Evolutionary conservation across 371 early-diverging fungal species (phyloP).

Genomic region (Caulochytrium protostelioides): DNA sequence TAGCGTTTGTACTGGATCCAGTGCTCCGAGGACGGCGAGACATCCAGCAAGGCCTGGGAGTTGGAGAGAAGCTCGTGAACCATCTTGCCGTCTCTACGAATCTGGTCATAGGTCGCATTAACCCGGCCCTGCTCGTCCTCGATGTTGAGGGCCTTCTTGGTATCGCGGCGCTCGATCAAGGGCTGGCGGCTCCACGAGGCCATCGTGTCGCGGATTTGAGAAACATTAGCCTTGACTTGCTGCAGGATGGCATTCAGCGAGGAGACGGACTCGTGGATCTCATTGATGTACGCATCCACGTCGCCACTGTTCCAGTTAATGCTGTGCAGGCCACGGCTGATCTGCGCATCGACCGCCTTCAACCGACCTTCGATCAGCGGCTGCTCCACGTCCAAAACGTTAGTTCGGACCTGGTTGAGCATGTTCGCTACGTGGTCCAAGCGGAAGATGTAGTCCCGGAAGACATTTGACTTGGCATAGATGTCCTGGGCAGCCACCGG

Average conservation of each 20-base stretch:
- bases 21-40: conserved; percentile 6
- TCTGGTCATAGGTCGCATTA: conserved; percentile 20
- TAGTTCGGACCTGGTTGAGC: conserved; percentile 27
- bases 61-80: conserved; percentile 21
- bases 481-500: conserved; percentile 24
- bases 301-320: conserved; percentile 22
- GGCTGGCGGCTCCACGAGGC: conserved; percentile 27
- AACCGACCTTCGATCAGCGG: conserved; percentile 27
- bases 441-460: conserved; percentile 27
- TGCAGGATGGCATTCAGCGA: conserved; percentile 22
- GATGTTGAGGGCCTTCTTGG: conserved; percentile 29
- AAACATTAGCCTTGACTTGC: conserved; percentile 25
- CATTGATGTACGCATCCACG: conserved; percentile 21
- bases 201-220: conserved; percentile 31
- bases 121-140: conserved; percentile 32
- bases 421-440: conserved; percentile 24
- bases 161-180: conserved; percentile 33
- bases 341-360: conserved; percentile 20
- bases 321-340: conserved; percentile 17
- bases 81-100: conserved; percentile 22
- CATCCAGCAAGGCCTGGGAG: conserved; percentile 13
- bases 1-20: conserved; percentile 24
- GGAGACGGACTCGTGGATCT: conserved; percentile 19
- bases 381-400: conserved; percentile 28
- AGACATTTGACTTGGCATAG: conserved; percentile 27